These are phyloP conservation scores for Persicaria tinctoria DNA, from an alignment of 148 eudicot genomes.

Conservation along the genomic window DNA sequence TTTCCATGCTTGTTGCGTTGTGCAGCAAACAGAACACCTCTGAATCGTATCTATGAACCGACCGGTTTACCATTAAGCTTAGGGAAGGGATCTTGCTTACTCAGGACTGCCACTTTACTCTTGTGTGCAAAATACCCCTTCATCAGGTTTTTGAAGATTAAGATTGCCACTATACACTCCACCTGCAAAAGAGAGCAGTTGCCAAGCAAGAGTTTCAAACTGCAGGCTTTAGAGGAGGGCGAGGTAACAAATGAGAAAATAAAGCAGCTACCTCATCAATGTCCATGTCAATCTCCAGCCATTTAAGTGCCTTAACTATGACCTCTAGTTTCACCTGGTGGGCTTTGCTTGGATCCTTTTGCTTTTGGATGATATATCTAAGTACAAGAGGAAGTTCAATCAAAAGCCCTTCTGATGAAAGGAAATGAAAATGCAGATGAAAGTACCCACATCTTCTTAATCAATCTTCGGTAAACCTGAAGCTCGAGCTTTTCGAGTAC, in stretches of 20 bases:
- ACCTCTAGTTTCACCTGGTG: constrained; percentile 90
- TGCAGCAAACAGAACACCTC: background rate
- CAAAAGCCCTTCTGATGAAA: background rate
- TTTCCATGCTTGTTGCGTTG: background rate
- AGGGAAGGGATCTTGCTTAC: constrained; percentile 98
- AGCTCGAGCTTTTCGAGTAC: constrained; percentile 96
- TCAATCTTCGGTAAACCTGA: constrained; percentile 86
- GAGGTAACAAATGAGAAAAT: background rate
- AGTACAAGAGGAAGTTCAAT: background rate
- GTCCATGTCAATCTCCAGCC: constrained; percentile 97
- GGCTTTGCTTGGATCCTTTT: constrained; percentile 73
- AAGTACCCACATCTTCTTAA: constrained; percentile 76
- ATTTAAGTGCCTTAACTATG: constrained; percentile 80
- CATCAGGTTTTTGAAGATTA: constrained; percentile 80
- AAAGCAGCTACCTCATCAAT: constrained; percentile 65
- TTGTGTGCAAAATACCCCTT: constrained; percentile 98
- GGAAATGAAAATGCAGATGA: background rate
- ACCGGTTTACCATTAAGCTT: constrained; percentile 74
- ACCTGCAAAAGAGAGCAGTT: constrained; percentile 40
- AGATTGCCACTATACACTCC: constrained; percentile 84
- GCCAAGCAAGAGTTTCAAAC: background rate
- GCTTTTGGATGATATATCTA: constrained; percentile 72
- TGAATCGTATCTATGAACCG: constrained; percentile 28
- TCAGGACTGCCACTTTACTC: constrained; percentile 85
- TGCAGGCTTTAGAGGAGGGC: background rate